Base-by-base conservation (phyloP, 345 rosid species). In the Pistacia vera region DNA sequence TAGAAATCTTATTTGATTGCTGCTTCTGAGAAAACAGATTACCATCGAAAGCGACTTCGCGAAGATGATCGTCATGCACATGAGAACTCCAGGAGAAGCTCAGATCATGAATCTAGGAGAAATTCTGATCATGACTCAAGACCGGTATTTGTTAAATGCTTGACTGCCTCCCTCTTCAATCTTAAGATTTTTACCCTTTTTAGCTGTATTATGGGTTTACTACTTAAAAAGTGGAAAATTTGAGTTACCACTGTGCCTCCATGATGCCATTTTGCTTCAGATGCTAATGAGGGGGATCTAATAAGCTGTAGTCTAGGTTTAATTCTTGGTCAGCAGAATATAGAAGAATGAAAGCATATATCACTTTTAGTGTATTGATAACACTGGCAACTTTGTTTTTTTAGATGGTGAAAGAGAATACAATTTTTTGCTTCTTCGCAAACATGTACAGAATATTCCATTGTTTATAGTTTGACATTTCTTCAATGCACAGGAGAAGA, bases 31-130 rank as follows among this genome's bases (percentile, higher is more conserved):
- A 51, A 71, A 54, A 71, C 81, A 93, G 99, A 96, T 88, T 88
- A 85, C 56, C 85, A 87, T 69, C 88, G 97, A 46, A 96, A 96
- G 83, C 82, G 99, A 69, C 75, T 85, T 66, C 85, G 99, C 72
- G 98, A 96, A 10, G 97, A 96, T 88, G 98, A 96, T 80, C 93
- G 86, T 14, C 88, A 83, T 77, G 78, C 86, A 51, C 91, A 82
- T 0, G 94, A 87, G 35, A 62, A 88, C 75, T 84, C 97, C 57
- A 93, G 90, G 84, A 91, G 98, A 83, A 78, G 68, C 28, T 59
- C 86, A 30, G 94, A 95, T 75, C 83, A 89, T 72, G 98, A 95
- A 71, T 83, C 88, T 41, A 79, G 91, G 57, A 88, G 87, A 82
- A 81, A 86, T 76, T 68, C 86, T 56, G 97, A 92, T 85, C 91